A percentile compares a stretch with the other conserved stretches of the same genome.
Evolutionary conservation across 164 flowering plant species (phyloP).

Genomic region (Macadamia integrifolia): DNA sequence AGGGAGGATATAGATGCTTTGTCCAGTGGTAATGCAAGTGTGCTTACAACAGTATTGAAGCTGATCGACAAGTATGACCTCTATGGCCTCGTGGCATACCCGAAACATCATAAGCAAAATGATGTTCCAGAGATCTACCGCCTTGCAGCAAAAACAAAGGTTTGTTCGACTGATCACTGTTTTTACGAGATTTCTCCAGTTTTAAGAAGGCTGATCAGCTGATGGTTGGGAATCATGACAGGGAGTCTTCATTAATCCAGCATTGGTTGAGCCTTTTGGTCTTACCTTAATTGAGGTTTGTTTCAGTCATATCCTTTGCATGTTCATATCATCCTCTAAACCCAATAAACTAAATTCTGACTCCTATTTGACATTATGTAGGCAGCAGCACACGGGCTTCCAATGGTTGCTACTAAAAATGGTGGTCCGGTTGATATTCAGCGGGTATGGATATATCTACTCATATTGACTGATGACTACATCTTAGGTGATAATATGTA

Average conservation of each 20-base stretch:
- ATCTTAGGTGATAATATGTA: too few relatives aligned
- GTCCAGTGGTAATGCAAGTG: constrained; percentile 74
- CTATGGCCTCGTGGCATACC: constrained; percentile 90
- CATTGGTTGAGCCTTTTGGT: constrained; percentile 93
- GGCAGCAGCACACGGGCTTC: constrained; percentile 99
- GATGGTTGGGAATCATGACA: constrained; percentile 24
- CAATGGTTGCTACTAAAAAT: constrained; percentile 97
- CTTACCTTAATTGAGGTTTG: constrained; percentile 94
- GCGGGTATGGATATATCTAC: constrained; percentile 37
- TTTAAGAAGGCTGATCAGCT: constrained; percentile 4
- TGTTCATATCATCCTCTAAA: not conserved
- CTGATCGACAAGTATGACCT: constrained; percentile 88
- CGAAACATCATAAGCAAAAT: constrained; percentile 90
- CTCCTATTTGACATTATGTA: constrained; percentile 20
- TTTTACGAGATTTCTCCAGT: not conserved
- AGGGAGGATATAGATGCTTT: constrained; percentile 91
- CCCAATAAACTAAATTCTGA: not conserved
- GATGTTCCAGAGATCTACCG: constrained; percentile 97
- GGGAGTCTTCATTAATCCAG: constrained; percentile 99
- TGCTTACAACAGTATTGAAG: constrained; percentile 78
- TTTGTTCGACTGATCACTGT: constrained; percentile 6
- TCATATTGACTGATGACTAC: not conserved
- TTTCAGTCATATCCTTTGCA: constrained; percentile 4
- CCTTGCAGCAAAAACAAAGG: constrained; percentile 86
- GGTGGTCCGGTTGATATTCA: constrained; percentile 98